Evolutionary conservation across 441 rosid genomes (phyloP).

Genomic region (Cnidoscolus chayamansa): DNA sequence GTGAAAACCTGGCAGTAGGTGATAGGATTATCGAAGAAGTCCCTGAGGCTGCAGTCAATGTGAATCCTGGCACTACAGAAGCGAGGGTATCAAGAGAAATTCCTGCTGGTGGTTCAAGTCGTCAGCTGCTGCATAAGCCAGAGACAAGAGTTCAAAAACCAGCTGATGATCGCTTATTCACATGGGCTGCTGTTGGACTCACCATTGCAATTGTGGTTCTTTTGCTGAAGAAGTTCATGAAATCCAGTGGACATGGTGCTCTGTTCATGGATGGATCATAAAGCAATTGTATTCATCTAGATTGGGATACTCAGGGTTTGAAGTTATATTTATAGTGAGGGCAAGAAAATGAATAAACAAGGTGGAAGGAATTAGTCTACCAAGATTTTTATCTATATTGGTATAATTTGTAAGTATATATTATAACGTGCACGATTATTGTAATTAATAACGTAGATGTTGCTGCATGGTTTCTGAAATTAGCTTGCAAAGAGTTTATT

Average conservation of each 20-base stretch:
- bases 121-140: conserved; percentile 32
- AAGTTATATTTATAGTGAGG: neutral
- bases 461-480: no score
- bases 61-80: conserved; percentile 28
- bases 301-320: neutral
- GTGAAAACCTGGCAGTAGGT: conserved; percentile 20
- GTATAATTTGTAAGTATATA: conserved; percentile 18
- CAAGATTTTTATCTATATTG: conserved; percentile 6
- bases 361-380: neutral
- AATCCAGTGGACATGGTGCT: conserved; percentile 70
- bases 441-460: conserved; percentile 27
- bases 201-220: conserved; percentile 79
- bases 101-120: conserved; percentile 28
- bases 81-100: conserved; percentile 29
- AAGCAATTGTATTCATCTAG: conserved; percentile 12
- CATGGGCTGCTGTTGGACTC: conserved; percentile 85
- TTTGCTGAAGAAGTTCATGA: conserved; percentile 77
- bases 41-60: conserved; percentile 36
- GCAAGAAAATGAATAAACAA: neutral
- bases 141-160: conserved; percentile 48
- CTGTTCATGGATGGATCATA: conserved; percentile 78
- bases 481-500: no score
- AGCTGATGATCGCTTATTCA: conserved; percentile 72
- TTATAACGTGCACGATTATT: conserved; percentile 16
- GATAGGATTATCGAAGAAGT: conserved; percentile 45